A percentile compares a stretch with the other conserved stretches of the same genome.
phyloP scores from a whole-genome alignment of 305 asterid genomes.

The Caryopteris hybrid region DNA sequence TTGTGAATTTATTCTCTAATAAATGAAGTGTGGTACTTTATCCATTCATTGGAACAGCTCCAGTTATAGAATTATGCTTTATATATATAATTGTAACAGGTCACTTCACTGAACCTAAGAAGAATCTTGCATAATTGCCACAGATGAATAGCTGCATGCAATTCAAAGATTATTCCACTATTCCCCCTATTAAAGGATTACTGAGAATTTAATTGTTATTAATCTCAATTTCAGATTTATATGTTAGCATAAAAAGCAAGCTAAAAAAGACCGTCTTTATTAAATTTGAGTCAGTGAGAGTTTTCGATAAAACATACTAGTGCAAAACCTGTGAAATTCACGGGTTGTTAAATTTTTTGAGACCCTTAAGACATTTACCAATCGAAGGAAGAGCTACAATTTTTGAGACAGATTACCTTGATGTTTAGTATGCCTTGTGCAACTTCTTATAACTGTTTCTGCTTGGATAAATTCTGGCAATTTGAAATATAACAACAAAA shows the following conservation, averaged over 20 bases:
- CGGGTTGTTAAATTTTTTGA: too few species aligned
- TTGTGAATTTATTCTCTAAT: not conserved
- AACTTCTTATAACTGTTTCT: not conserved
- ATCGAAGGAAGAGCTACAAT: not conserved
- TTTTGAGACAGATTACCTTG: not conserved
- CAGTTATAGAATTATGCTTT: not conserved
- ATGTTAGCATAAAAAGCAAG: not conserved
- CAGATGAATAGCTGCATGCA: too few species aligned
- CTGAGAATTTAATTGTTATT: not conserved
- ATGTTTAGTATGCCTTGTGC: not conserved
- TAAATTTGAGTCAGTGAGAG: not conserved
- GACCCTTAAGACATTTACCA: not conserved
- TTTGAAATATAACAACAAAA: not conserved
- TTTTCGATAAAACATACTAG: not conserved
- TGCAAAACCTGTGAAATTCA: too few species aligned
- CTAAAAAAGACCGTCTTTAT: too few species aligned
- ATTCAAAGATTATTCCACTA: not conserved
- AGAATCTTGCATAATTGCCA: not conserved
- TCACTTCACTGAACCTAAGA: not conserved
- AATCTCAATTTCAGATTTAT: not conserved
- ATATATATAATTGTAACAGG: not conserved
- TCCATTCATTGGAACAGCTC: not conserved
- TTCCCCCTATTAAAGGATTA: not conserved
- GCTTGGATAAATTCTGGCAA: not conserved
- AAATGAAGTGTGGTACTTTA: not conserved